Evolutionary conservation across 202 grass and related monocot species (phyloP).

Genomic region (Setaria italica): DNA sequence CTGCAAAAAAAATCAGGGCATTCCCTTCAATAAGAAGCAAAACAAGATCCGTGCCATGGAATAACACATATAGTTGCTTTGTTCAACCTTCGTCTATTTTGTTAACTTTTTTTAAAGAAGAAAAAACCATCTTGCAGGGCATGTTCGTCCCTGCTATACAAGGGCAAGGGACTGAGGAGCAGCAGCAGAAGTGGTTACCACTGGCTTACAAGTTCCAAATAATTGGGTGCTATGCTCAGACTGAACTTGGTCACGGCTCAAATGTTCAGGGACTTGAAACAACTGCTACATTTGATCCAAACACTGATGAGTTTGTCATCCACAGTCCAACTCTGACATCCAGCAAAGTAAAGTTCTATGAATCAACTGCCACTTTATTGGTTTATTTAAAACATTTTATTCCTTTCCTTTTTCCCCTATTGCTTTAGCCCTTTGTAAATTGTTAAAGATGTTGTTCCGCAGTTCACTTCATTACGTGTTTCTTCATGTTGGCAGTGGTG

Average conservation of each 20-base stretch:
- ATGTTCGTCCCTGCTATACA: constrained; percentile 99
- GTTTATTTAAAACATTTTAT: constrained; percentile 10
- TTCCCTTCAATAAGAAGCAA: background rate
- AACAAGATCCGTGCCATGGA: background rate
- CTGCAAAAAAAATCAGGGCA: background rate
- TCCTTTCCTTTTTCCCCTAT: background rate
- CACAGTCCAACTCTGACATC: constrained; percentile 97
- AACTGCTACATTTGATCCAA: constrained; percentile 92
- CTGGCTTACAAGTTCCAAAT: constrained; percentile 92
- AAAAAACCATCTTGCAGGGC: constrained; percentile 51
- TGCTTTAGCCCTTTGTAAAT: constrained; percentile 9
- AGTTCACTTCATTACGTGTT: constrained; percentile 24
- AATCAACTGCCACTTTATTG: constrained; percentile 17
- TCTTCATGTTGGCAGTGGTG: constrained; percentile 75
- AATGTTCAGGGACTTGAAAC: constrained; percentile 99
- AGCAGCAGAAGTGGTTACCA: constrained; percentile 90
- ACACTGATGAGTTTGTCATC: constrained; percentile 86
- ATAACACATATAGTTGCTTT: background rate
- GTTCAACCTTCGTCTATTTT: background rate
- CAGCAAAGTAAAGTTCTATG: constrained; percentile 68
- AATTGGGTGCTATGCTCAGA: constrained; percentile 99
- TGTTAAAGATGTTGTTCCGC: background rate
- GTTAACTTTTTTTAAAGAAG: no score
- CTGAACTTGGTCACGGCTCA: constrained; percentile 95
- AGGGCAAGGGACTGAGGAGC: constrained; percentile 93